Conservation (phyloP, 129 eudicot species). For the Pseudognaphalium luteoalbum region DNA sequence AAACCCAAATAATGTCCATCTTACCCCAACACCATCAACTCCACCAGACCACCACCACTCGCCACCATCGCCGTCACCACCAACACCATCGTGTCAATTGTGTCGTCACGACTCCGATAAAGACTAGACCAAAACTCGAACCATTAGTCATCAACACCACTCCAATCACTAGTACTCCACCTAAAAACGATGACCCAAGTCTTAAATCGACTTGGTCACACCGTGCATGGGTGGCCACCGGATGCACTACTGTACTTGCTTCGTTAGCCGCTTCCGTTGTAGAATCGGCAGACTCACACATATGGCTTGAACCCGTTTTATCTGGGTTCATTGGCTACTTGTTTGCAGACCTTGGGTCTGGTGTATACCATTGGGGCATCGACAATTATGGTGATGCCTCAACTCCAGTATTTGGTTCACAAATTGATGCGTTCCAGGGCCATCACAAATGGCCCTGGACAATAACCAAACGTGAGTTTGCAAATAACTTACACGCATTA, state of each 20-base stretch:
- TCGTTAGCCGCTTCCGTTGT: slow-evolving; percentile 58
- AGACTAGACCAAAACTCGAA: slow-evolving; percentile 24
- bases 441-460: slow-evolving; percentile 97
- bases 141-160: slow-evolving; percentile 27
- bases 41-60: slow-evolving; percentile 18
- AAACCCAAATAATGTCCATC: slow-evolving; percentile 42
- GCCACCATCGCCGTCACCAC: not conserved
- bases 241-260: slow-evolving; percentile 67
- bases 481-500: slow-evolving; percentile 78
- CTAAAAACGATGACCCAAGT: slow-evolving; percentile 43
- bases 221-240: slow-evolving; percentile 80
- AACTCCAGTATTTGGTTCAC: slow-evolving; percentile 75
- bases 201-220: slow-evolving; percentile 84
- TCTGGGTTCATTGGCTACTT: slow-evolving; percentile 74
- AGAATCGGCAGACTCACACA: slow-evolving; percentile 42
- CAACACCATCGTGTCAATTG: slow-evolving; percentile 33
- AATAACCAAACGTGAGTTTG: slow-evolving; percentile 69
- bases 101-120: slow-evolving; percentile 43
- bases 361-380: slow-evolving; percentile 95
- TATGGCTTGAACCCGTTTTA: slow-evolving; percentile 64
- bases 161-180: slow-evolving; percentile 9
- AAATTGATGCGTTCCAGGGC: slow-evolving; percentile 91
- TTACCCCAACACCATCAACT: slow-evolving; percentile 49
- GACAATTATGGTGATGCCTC: slow-evolving; percentile 77
- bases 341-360: slow-evolving; percentile 89